Conservation (phyloP, 2,329 filamentous ascomycete species). For the Hypoxylon sp. region DNA sequence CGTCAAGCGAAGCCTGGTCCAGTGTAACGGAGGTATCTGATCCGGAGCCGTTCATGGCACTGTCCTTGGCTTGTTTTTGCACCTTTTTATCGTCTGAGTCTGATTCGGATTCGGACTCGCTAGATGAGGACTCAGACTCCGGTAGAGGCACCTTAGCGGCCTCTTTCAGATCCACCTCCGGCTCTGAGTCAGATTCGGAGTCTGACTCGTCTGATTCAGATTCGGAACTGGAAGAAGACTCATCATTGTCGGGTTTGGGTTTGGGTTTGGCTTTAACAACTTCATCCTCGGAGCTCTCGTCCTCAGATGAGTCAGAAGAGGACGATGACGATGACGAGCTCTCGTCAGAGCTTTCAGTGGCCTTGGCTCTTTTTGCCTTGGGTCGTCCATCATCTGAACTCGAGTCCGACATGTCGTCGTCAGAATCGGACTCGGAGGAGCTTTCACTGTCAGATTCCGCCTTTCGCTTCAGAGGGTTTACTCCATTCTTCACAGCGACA, state of each 20-base stretch:
- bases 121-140: conserved; percentile 56
- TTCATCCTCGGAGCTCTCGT: conserved; percentile 49
- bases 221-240: conserved; percentile 51
- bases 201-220: conserved; percentile 57
- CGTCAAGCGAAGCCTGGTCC: conserved; percentile 65
- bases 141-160: conserved; percentile 58
- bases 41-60: conserved; percentile 46
- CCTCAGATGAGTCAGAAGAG: conserved; percentile 50
- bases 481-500: conserved; percentile 48
- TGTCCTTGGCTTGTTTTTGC: conserved; percentile 41
- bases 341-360: conserved; percentile 50
- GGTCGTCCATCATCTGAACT: conserved; percentile 57
- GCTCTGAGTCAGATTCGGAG: conserved; percentile 53
- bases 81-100: conserved; percentile 53
- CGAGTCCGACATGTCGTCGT: conserved; percentile 53
- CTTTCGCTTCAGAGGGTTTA: conserved; percentile 68
- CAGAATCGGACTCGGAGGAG: conserved; percentile 57
- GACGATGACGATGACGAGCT: conserved; percentile 54
- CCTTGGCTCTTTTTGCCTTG: conserved; percentile 62
- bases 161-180: conserved; percentile 45
- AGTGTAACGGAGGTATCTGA: conserved; percentile 63
- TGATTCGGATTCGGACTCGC: conserved; percentile 54
- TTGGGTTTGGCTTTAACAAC: conserved; percentile 43
- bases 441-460: conserved; percentile 58
- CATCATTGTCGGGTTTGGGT: conserved; percentile 23